These are phyloP conservation scores for Pseudozyma thailandica DNA, from an alignment of 1,284 basidiomycete species.

Conservation along the genomic window DNA sequence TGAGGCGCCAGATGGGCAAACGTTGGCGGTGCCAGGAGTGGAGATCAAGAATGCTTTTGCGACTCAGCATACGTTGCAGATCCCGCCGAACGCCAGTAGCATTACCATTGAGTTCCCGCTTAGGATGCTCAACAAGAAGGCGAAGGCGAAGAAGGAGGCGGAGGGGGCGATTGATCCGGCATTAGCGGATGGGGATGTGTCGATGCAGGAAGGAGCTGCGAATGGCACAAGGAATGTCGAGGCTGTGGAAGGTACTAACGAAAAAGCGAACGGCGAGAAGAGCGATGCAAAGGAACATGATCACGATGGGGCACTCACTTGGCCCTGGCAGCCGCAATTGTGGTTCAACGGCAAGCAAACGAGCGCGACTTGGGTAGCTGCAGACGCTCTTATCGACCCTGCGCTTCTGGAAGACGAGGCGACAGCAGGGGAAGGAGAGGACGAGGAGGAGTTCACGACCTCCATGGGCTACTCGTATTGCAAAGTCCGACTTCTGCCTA, in stretches of 20 bases:
- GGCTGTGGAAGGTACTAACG: not conserved
- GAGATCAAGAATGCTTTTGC: constrained; percentile 33
- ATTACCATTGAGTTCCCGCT: constrained; percentile 39
- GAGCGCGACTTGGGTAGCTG: constrained; percentile 17
- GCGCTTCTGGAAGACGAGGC: constrained; percentile 8
- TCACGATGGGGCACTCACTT: constrained; percentile 4
- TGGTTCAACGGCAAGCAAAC: constrained; percentile 36
- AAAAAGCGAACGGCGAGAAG: constrained; percentile 2
- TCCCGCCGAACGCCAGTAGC: constrained; percentile 33
- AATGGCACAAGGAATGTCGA: not conserved
- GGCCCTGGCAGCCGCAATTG: constrained; percentile 36
- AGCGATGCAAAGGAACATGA: not conserved
- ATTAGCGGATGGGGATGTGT: constrained; percentile 11
- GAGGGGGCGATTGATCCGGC: constrained; percentile 7
- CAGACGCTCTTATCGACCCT: constrained; percentile 18
- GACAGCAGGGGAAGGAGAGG: not conserved
- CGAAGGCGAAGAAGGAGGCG: not conserved
- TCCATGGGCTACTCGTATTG: constrained; percentile 30
- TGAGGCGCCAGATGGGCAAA: constrained; percentile 26
- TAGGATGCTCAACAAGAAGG: constrained; percentile 16
- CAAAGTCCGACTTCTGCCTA: constrained; percentile 29
- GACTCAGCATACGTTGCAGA: constrained; percentile 44
- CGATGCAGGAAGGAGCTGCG: constrained; percentile 10
- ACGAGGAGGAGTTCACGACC: not conserved
- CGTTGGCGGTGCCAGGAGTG: constrained; percentile 11